Percentiles rank a stretch among this genome's conserved stretches.
These are phyloP conservation scores for Verticillium nubilum DNA, from an alignment of 2,329 filamentous ascomycete species.

Conservation along the genomic window DNA sequence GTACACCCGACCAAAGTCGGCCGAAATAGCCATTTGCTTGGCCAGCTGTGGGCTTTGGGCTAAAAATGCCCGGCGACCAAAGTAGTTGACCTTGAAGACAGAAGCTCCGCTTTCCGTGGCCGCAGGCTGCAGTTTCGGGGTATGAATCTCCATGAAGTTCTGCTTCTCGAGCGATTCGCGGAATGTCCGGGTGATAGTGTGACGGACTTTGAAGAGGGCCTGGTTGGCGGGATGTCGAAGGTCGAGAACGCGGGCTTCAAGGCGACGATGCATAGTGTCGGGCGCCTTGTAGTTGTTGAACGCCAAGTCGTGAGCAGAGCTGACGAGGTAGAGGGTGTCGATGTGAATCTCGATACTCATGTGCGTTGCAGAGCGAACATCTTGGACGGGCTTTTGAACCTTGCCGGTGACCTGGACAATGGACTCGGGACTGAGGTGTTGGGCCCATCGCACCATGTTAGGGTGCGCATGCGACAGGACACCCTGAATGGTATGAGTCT, in stretches of 20 bases:
- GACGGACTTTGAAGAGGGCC: conserved; percentile 81
- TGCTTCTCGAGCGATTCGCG: conserved; percentile 67
- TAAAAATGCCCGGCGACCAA: conserved; percentile 78
- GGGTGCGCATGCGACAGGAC: conserved; percentile 53
- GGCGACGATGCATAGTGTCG: conserved; percentile 21
- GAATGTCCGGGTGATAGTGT: conserved; percentile 75
- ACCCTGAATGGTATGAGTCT: conserved; percentile 77
- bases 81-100: conserved; percentile 90
- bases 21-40: conserved; percentile 88
- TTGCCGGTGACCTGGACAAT: conserved; percentile 72
- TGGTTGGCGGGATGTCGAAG: conserved; percentile 82
- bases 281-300: conserved; percentile 41
- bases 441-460: conserved; percentile 83
- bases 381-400: conserved; percentile 67
- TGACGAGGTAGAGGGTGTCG: conserved; percentile 44
- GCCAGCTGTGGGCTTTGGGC: conserved; percentile 88
- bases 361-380: conserved; percentile 69
- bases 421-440: conserved; percentile 73
- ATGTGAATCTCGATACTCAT: conserved; percentile 73
- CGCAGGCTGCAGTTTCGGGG: conserved; percentile 82
- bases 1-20: conserved; percentile 84
- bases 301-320: conserved; percentile 41
- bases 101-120: conserved; percentile 89
- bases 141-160: conserved; percentile 89
- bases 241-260: conserved; percentile 63